Conservation (phyloP, 2,329 filamentous ascomycete species). For the Clarireedia homoeocarpa region DNA sequence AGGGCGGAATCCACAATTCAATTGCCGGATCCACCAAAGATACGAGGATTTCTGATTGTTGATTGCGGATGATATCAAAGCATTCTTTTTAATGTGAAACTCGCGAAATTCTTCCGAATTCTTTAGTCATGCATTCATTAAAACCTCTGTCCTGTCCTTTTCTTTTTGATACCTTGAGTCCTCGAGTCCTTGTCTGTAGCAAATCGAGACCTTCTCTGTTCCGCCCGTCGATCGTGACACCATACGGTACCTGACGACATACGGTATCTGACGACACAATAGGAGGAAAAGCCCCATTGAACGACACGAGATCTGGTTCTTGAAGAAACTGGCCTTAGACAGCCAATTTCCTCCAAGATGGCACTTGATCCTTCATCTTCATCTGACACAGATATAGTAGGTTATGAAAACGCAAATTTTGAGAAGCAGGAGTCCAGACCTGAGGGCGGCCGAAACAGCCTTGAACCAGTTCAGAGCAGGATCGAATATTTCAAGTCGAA, state of each 20-base stretch:
- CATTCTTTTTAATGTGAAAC: neutral
- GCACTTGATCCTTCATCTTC: neutral
- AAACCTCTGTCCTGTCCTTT: too few species aligned
- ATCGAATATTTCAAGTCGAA: conserved; percentile 12
- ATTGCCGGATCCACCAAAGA: neutral
- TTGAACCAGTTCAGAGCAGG: conserved; percentile 9
- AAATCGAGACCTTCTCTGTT: too few species aligned
- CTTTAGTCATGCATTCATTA: too few species aligned
- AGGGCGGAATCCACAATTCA: neutral
- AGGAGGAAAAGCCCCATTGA: too few species aligned
- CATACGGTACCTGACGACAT: too few species aligned
- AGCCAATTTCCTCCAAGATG: neutral
- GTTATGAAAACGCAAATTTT: neutral
- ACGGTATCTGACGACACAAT: too few species aligned
- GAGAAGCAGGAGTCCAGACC: neutral
- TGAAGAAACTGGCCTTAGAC: neutral
- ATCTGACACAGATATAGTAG: neutral
- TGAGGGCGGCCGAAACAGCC: neutral
- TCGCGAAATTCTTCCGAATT: too few species aligned
- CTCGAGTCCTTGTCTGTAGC: too few species aligned
- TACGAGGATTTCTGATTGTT: neutral
- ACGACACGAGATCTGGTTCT: neutral
- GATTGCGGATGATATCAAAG: neutral
- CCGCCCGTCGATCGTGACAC: too few species aligned
- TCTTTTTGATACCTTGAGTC: too few species aligned